Percentiles rank a stretch among this genome's conserved stretches.
Conservation (phyloP, 208 protist genomes). For the Crithidia expoeki region DNA sequence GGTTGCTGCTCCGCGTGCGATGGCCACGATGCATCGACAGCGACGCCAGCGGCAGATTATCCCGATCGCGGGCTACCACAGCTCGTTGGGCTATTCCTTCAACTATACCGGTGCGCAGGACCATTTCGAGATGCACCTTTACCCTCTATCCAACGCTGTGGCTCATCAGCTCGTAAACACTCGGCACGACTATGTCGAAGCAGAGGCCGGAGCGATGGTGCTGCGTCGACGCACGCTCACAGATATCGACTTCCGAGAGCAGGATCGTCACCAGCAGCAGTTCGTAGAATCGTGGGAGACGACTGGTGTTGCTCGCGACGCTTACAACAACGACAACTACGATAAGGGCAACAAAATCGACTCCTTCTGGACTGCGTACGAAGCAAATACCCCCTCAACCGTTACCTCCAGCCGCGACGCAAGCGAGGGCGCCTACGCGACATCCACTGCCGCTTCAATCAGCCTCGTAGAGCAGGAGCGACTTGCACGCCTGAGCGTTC, state of each 20-base stretch:
- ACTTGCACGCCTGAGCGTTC: not conserved
- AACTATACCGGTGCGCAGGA: slow-evolving; percentile 60
- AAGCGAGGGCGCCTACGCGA: not conserved
- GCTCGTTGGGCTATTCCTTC: slow-evolving; percentile 65
- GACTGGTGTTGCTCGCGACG: not conserved
- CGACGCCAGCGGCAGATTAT: slow-evolving; percentile 45
- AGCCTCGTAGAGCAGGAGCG: not conserved
- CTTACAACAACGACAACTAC: not conserved
- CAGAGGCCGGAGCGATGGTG: slow-evolving; percentile 21
- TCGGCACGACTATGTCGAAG: slow-evolving; percentile 26
- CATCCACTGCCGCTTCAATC: not conserved
- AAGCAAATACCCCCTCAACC: not conserved
- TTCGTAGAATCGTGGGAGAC: not conserved
- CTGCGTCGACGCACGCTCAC: slow-evolving; percentile 13
- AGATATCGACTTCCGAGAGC: slow-evolving; percentile 3
- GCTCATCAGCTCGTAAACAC: slow-evolving; percentile 57
- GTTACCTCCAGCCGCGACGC: no score
- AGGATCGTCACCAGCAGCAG: not conserved
- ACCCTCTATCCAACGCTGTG: slow-evolving; percentile 27
- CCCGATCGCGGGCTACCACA: slow-evolving; percentile 63
- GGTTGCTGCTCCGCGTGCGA: not conserved
- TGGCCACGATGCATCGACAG: slow-evolving; percentile 5
- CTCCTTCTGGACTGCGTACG: slow-evolving; percentile 10
- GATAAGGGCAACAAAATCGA: not conserved
- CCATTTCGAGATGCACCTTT: slow-evolving; percentile 60